These are phyloP conservation scores for Lenwebbia sp. DNA, from an alignment of 345 rosid genomes.

Conservation along the genomic window DNA sequence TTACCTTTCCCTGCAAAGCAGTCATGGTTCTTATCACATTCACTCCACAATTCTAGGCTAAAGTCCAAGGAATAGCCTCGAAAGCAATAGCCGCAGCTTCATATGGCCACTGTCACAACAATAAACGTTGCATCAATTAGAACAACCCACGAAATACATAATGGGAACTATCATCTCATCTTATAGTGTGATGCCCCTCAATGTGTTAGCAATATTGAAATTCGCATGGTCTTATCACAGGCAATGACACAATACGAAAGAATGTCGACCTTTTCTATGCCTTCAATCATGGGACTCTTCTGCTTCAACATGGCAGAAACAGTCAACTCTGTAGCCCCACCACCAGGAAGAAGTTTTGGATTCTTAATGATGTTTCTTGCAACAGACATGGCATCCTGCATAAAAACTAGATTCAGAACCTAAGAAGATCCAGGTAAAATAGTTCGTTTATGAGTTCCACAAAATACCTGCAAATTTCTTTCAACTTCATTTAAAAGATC, in stretches of 20 bases:
- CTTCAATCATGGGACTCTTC: conserved; percentile 84
- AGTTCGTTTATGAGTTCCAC: not conserved
- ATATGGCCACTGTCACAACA: conserved; percentile 72
- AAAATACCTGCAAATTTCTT: conserved; percentile 79
- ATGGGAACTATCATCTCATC: not conserved
- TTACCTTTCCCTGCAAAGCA: conserved; percentile 83
- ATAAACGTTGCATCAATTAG: not conserved
- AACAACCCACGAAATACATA: not conserved
- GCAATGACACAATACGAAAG: not conserved
- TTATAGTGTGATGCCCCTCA: not conserved
- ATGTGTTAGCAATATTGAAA: not conserved
- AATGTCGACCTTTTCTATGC: conserved; percentile 66
- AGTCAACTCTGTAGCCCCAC: conserved; percentile 90
- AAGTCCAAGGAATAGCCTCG: conserved; percentile 88
- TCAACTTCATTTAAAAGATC: conserved; percentile 95
- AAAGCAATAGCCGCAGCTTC: conserved; percentile 97
- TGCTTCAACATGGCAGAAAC: conserved; percentile 88
- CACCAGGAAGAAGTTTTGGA: conserved; percentile 90
- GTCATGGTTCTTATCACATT: conserved; percentile 76
- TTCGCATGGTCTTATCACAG: not conserved
- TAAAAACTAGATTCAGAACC: conserved; percentile 1
- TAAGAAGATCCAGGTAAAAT: not conserved
- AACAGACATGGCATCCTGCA: conserved; percentile 93
- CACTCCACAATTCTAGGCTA: conserved; percentile 75
- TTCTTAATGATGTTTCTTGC: conserved; percentile 94